Conservation (phyloP, 768 basidiomycete species). For the Boletus vermiculosoides region DNA sequence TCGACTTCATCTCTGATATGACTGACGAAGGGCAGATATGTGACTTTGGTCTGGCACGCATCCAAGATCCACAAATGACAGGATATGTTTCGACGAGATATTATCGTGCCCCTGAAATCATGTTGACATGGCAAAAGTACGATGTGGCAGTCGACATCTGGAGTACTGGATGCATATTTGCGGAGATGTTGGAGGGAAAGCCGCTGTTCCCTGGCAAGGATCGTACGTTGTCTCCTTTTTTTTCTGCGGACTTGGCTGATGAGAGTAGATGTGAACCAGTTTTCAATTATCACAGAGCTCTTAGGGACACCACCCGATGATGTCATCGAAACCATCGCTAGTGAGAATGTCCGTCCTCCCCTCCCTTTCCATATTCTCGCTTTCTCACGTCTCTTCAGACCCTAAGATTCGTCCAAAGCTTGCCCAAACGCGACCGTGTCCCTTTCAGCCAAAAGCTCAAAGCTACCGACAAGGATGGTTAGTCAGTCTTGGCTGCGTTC, state of each 20-base stretch:
- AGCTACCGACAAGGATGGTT: slow-evolving; percentile 83
- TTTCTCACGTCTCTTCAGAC: slow-evolving; percentile 56
- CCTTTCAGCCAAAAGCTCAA: slow-evolving; percentile 93
- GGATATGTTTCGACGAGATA: slow-evolving; percentile 99
- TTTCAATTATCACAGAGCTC: slow-evolving; percentile 98
- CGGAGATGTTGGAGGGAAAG: slow-evolving; percentile 99
- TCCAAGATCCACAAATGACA: slow-evolving; percentile 99
- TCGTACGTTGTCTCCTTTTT: slow-evolving; percentile 60
- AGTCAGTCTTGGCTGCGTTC: slow-evolving; percentile 21
- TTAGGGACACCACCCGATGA: slow-evolving; percentile 99
- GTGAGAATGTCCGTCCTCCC: slow-evolving; percentile 77
- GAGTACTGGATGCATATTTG: slow-evolving; percentile 99
- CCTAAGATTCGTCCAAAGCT: slow-evolving; percentile 94
- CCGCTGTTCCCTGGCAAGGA: slow-evolving; percentile 99
- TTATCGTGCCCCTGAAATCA: slow-evolving; percentile 99
- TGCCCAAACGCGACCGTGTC: slow-evolving; percentile 94
- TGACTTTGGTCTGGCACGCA: slow-evolving; percentile 97
- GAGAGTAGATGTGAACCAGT: slow-evolving; percentile 93
- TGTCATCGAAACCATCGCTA: slow-evolving; percentile 98
- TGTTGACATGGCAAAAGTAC: slow-evolving; percentile 99
- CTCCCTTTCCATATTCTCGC: neutral
- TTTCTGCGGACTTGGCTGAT: neutral
- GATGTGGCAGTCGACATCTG: slow-evolving; percentile 99
- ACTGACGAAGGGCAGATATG: slow-evolving; percentile 66
- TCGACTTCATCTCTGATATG: neutral